Evolutionary conservation across 2,329 filamentous ascomycete species (phyloP).

Genomic region (Pleomassaria siparia): DNA sequence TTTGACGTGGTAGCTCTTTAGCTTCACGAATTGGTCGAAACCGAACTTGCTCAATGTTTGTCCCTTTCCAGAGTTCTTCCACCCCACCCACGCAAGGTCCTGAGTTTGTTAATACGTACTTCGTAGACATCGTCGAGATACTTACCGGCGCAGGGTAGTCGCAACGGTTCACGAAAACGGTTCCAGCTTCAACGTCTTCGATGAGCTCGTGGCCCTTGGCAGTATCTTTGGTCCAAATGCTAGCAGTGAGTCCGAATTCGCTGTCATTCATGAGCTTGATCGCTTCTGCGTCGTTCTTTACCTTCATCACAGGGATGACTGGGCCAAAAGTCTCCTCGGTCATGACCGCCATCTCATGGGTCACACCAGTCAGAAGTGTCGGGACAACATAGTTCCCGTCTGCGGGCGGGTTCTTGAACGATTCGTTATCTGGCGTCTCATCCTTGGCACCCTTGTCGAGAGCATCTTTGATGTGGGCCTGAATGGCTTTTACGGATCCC

Average conservation of each 20-base stretch:
- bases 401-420: constrained; percentile 70
- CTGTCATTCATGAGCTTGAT: constrained; percentile 89
- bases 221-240: constrained; percentile 92
- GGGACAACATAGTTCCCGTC: constrained; percentile 88
- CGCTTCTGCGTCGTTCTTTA: constrained; percentile 78
- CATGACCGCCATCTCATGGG: constrained; percentile 86
- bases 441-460: constrained; percentile 81
- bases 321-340: constrained; percentile 94
- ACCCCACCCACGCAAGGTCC: constrained; percentile 95
- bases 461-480: constrained; percentile 79
- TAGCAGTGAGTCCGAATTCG: constrained; percentile 92
- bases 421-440: constrained; percentile 77
- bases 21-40: constrained; percentile 93
- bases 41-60: constrained; percentile 87
- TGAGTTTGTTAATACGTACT: constrained; percentile 39
- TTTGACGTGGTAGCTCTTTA: constrained; percentile 95
- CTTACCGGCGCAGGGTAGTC: constrained; percentile 89
- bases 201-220: constrained; percentile 73
- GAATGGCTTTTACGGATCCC: constrained; percentile 73
- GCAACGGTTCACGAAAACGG: constrained; percentile 92
- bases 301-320: constrained; percentile 86
- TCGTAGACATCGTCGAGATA: constrained; percentile 22
- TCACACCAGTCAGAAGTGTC: constrained; percentile 76
- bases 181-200: constrained; percentile 84
- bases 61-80: constrained; percentile 95